phyloP scores from a whole-genome alignment of 1,139 yeast species.

The Scheffersomyces titani region DNA sequence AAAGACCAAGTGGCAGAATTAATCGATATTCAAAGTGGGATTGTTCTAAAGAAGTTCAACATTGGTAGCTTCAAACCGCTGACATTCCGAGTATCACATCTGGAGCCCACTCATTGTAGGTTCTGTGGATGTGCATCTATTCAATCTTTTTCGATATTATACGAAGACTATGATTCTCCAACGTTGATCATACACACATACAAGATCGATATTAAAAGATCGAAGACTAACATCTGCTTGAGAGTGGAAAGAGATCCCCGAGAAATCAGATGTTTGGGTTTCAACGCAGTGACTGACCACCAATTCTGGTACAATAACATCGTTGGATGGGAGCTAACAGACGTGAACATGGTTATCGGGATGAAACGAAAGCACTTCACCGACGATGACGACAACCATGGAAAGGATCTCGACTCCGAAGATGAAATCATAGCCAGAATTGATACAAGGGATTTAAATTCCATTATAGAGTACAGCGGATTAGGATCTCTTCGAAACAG shows the following conservation, averaged over 20 bases:
- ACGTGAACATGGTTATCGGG: slow-evolving; percentile 75
- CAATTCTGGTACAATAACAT: slow-evolving; percentile 67
- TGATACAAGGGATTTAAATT: slow-evolving; percentile 10
- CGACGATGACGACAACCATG: slow-evolving; percentile 11
- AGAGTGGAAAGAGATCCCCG: slow-evolving; percentile 92
- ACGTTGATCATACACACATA: slow-evolving; percentile 73
- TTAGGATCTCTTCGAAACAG: slow-evolving; percentile 22
- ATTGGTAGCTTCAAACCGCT: slow-evolving; percentile 66
- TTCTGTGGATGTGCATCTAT: slow-evolving; percentile 90
- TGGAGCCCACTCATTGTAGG: slow-evolving; percentile 83
- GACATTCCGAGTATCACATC: slow-evolving; percentile 69
- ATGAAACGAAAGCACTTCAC: slow-evolving; percentile 47
- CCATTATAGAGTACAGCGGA: slow-evolving; percentile 21
- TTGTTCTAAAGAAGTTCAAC: slow-evolving; percentile 52
- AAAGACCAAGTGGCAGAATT: slow-evolving; percentile 57
- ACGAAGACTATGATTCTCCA: slow-evolving; percentile 59
- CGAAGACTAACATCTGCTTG: slow-evolving; percentile 77
- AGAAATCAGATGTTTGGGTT: slow-evolving; percentile 86
- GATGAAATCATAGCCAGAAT: slow-evolving; percentile 12
- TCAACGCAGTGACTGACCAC: slow-evolving; percentile 71
- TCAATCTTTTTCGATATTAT: slow-evolving; percentile 68
- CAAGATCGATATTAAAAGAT: slow-evolving; percentile 63
- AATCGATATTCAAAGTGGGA: slow-evolving; percentile 79
- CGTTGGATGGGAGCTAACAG: slow-evolving; percentile 78
- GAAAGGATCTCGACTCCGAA: slow-evolving; percentile 9